These are phyloP conservation scores for Globisporangium abappressorium DNA, from an alignment of 352 stramenopile species.

Conservation along the genomic window DNA sequence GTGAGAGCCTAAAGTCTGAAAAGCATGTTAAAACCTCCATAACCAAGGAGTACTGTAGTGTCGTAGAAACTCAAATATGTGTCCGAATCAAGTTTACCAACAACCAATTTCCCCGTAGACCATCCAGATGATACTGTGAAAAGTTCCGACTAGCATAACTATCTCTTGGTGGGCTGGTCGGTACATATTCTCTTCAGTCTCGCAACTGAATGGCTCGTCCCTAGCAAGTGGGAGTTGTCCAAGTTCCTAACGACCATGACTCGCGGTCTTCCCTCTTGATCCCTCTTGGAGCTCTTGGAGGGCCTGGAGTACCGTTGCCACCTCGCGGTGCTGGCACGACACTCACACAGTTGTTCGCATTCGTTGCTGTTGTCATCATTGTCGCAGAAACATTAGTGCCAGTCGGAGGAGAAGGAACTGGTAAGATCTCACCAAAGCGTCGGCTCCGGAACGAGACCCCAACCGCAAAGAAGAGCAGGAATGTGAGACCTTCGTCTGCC, in stretches of 20 bases:
- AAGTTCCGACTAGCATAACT: not conserved
- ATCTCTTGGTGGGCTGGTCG: not conserved
- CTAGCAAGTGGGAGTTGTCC: conserved; percentile 30
- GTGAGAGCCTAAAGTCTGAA: not conserved
- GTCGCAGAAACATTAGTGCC: too few relatives aligned
- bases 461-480: conserved; percentile 36
- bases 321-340: conserved; percentile 2
- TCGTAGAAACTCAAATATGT: not conserved
- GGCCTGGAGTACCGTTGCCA: too few relatives aligned
- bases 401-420: too few relatives aligned
- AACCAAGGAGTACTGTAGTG: not conserved
- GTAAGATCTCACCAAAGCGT: conserved; percentile 21
- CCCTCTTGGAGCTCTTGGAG: not conserved
- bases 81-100: not conserved
- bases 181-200: not conserved
- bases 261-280: not conserved
- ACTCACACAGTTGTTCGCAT: not conserved
- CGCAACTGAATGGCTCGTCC: conserved; percentile 13
- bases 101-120: not conserved
- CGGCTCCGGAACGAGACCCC: conserved; percentile 60
- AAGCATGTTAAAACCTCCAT: not conserved
- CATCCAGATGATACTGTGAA: not conserved
- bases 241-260: conserved; percentile 38
- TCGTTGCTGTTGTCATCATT: conserved; percentile 17
- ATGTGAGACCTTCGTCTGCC: conserved; percentile 35